A percentile compares a stretch with the other conserved stretches of the same genome.
Conservation (phyloP, 768 basidiomycete genomes). For the Mycena leptocephala region DNA sequence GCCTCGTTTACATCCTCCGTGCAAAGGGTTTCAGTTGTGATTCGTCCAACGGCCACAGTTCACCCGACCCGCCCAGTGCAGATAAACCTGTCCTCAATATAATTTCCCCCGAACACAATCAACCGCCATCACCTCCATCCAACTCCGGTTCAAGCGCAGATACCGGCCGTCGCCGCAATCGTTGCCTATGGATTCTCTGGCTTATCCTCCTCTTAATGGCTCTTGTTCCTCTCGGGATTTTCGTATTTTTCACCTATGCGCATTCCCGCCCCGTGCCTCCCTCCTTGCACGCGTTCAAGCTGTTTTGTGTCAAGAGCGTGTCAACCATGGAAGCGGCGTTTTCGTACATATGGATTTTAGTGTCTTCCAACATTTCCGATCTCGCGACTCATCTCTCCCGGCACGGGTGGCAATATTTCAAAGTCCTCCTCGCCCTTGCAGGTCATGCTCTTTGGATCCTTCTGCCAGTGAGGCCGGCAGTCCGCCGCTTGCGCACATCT, state of each 20-base stretch:
- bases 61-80: no score
- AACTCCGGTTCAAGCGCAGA: not conserved
- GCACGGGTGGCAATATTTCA: not conserved
- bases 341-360: not conserved
- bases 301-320: no score
- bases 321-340: not conserved
- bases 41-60: not conserved
- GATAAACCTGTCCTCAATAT: not conserved
- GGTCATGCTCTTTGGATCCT: no score
- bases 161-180: no score
- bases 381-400: not conserved
- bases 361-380: not conserved
- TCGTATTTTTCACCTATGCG: not conserved
- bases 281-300: no score
- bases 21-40: not conserved
- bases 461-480: not conserved
- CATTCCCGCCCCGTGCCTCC: not conserved
- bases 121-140: not conserved
- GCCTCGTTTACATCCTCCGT: conserved; percentile 9
- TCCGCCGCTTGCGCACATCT: not conserved
- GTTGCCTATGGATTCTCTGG: not conserved
- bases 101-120: not conserved
- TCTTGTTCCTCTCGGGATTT: not conserved
- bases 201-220: not conserved
- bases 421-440: not conserved